Percentiles rank a stretch among this genome's conserved stretches.
Evolutionary conservation across 176 grass and related monocot species (phyloP).

Genomic region (Avena atlantica): DNA sequence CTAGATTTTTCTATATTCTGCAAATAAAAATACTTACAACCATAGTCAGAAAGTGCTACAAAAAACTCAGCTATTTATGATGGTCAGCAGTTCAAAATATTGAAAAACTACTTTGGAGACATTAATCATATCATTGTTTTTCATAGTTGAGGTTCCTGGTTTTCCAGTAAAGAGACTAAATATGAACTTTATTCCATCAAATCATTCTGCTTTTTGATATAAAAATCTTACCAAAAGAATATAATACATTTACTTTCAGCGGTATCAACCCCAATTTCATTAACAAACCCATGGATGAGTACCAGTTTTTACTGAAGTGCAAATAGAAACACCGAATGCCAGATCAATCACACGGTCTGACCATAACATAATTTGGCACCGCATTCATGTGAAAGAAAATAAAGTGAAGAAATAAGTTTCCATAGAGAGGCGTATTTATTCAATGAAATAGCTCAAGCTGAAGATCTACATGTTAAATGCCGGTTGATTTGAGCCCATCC

Average conservation of each 20-base stretch:
- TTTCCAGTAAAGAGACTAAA: background rate
- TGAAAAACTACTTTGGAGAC: background rate
- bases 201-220: background rate
- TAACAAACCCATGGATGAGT: background rate
- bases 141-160: background rate
- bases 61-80: background rate
- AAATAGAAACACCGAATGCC: background rate
- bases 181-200: background rate
- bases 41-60: background rate
- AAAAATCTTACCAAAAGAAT: background rate
- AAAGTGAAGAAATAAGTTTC: background rate
- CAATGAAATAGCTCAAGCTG: background rate
- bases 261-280: background rate
- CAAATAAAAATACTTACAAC: background rate
- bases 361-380: background rate
- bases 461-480: background rate
- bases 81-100: background rate
- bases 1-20: background rate
- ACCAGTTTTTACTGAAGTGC: constrained; percentile 9
- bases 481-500: background rate
- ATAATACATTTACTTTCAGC: background rate
- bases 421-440: background rate
- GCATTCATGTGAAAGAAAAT: background rate
- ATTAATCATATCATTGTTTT: background rate
- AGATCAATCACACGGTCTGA: background rate